Evolutionary conservation across 2,329 filamentous ascomycete genomes (phyloP), one percentile per base, ranked within the genome.

Genomic region (Fusarium sp.): DNA sequence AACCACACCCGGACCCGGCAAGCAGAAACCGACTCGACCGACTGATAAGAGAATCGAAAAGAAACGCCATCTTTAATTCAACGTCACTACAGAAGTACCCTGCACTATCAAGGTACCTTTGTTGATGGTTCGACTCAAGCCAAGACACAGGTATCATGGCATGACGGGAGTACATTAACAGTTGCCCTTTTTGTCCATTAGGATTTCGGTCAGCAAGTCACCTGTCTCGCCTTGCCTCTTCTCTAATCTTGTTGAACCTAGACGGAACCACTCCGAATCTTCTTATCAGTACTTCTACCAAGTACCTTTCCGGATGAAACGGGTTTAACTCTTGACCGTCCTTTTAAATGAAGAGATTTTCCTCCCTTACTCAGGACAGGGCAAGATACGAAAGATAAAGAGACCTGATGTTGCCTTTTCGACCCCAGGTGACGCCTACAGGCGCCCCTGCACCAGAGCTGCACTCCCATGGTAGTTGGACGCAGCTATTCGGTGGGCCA

Each of bases 281-380:
- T 55, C 75, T 77, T 77, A 77, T 77, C 75, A 77, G 75, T 75
- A 78, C 75, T 64, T 78, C 36, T 38, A 18, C 24, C 56, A 62
- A 48, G 71, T 78, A 75, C 62, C 60, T 59, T 70, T 55, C 63
- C 66, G 51, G 58, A 51, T 68, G 52, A 42, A 74, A 63, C 62
- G 66, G 52, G 60, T 36, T 72, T 62, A 41, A 65, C 44, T 50
- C 73, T 65, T 75, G 72, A 67, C 56, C 68, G 57, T 72, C 68
- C 54, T 74, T 72, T 68, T 59, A 47, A 66, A 72, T 68, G 63
- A 38, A 59, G n/a, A 67, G 28, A 66, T 66, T 47, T 48, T 54
- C 51, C 32, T 20, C 47, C 41, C 47, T 51, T 66, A 38, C 51
- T 71, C 51, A 52, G 66, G 63, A 64, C 44, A 47, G 66, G 34